Percentiles rank a stretch among this genome's conserved stretches.
These are phyloP conservation scores for Rhododendron vialii DNA, from an alignment of 148 eudicot genomes.

Conservation along the genomic window DNA sequence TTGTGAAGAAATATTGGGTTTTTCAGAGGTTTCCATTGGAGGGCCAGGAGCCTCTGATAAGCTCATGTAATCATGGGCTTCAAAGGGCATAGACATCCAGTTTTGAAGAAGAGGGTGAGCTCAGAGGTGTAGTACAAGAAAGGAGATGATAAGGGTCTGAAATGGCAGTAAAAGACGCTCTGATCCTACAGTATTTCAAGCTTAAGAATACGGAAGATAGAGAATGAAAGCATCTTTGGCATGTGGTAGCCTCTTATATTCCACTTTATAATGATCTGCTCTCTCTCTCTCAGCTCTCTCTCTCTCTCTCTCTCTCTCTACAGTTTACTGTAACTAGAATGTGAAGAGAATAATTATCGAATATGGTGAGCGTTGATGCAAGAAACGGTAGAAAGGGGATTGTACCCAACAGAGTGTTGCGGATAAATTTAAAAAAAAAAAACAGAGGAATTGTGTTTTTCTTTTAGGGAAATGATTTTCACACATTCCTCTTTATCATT, in stretches of 20 bases:
- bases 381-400: too few relatives aligned
- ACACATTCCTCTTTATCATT: too few relatives aligned
- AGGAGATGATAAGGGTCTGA: background rate
- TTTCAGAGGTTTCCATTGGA: conserved; percentile 31
- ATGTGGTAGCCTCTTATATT: background rate
- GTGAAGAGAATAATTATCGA: background rate
- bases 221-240: conserved; percentile 1
- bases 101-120: background rate
- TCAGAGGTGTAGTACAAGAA: conserved; percentile 1
- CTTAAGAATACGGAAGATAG: conserved; percentile 3
- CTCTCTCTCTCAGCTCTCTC: background rate
- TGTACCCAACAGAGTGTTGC: too few relatives aligned
- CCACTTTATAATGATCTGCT: background rate
- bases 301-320: background rate
- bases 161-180: background rate
- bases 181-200: background rate
- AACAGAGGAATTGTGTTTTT: too few relatives aligned
- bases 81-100: conserved; percentile 36
- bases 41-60: conserved; percentile 25
- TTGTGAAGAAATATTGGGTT: conserved; percentile 8
- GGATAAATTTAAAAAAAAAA: too few relatives aligned
- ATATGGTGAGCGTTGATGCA: background rate
- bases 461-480: too few relatives aligned
- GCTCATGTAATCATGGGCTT: conserved; percentile 49
- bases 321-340: background rate